Base-by-base conservation (phyloP, 176 grass and related monocot species). In the Bolboschoenus planiculmis region DNA sequence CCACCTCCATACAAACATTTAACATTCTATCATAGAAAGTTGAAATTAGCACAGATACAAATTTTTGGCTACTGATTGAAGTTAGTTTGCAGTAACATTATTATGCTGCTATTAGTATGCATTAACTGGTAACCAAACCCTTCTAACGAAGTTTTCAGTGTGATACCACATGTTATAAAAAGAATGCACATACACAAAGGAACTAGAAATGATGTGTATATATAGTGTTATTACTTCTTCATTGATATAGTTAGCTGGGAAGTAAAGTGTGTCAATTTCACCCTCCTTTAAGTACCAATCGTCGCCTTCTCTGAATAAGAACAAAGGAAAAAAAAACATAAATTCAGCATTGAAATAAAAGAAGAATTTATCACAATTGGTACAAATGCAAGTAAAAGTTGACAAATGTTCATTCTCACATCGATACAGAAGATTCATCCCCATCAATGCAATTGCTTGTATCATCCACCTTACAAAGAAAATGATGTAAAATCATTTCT, bases 191-290 rank as follows among this genome's bases (percentile, higher is more conserved):
- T 80, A 86, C 74, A 40, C 11, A 87, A 84, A 65, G 78, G 61
- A 56, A 81, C 46, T 33, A 56, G 56, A 58, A 47, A 85, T 40
- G 18, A 34, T 56, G 75, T 78, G 85, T 76, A 83, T 83, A 86
- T 72, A 79, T 37, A 91, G 51, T 62, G 88, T 87, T 70, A 43
- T 95, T 98, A 98, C 95, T 80, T 95, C 90, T 95, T 91, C 95
- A 87, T 88, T 86, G 76, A 98, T 98, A 84, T 94, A 97, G 79
- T 86, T 94, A 71, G 94, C 93, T 31, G 94, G 91, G 83, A 97
- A 97, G 66, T 87, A 97, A 82, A 97, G 75, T 51, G 88, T n/a
- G 77, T 84, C 94, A 82, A 73, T 91, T 74, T 94, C 89, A 42
- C 82, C 92, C 89, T 89, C 85, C 44, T 60, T 60, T 26, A 87